A percentile compares a stretch with the other conserved stretches of the same genome.
Evolutionary conservation across 129 eudicot species (phyloP).

Genomic region (Tanacetum coccineum): DNA sequence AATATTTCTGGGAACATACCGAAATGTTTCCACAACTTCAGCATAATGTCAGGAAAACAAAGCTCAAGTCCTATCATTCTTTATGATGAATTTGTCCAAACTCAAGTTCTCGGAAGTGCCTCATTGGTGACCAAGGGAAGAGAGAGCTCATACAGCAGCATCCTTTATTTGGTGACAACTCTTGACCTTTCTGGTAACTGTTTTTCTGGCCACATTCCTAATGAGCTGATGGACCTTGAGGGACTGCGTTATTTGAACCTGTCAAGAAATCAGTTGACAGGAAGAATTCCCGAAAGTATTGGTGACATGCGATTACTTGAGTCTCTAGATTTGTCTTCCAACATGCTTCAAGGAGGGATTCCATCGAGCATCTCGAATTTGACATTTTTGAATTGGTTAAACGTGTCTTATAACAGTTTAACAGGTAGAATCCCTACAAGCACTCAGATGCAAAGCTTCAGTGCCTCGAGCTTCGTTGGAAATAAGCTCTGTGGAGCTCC

Average conservation of each 20-base stretch:
- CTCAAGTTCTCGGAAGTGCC: conserved; percentile 18
- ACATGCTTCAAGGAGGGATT: too few relatives aligned
- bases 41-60: conserved; percentile 20
- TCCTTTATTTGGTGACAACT: conserved; percentile 21
- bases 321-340: background rate
- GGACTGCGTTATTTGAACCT: background rate
- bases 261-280: background rate
- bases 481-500: too few relatives aligned
- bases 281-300: background rate
- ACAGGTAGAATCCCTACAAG: too few relatives aligned
- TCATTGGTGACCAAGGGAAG: conserved; percentile 36
- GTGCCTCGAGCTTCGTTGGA: too few relatives aligned
- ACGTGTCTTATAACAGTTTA: too few relatives aligned
- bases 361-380: too few relatives aligned
- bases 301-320: conserved; percentile 1
- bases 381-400: too few relatives aligned
- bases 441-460: too few relatives aligned
- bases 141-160: conserved; percentile 16
- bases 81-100: conserved; percentile 18
- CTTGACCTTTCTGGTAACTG: conserved; percentile 25
- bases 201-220: conserved; percentile 1
- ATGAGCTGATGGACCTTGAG: background rate
- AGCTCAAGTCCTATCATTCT: conserved; percentile 2
- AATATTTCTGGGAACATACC: conserved; percentile 40
- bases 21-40: conserved; percentile 33